Base-by-base conservation (phyloP, 2,329 filamentous ascomycete genomes). In the Nothomitra cinnamomea region DNA sequence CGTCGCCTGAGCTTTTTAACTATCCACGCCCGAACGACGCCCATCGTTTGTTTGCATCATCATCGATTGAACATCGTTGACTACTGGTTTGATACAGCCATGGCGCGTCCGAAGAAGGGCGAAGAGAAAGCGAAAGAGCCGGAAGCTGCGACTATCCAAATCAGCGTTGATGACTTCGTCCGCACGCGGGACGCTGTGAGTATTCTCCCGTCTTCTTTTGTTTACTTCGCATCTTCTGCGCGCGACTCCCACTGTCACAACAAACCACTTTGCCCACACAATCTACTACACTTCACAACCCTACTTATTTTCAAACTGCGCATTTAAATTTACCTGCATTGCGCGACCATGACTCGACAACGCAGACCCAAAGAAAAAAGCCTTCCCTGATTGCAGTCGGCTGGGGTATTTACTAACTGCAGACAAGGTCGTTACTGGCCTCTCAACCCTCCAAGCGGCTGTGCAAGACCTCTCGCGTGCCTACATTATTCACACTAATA, bases 401-500 rank as follows among this genome's bases (percentile, higher is more conserved):
- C 6, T 15, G 13, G 24, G 17, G 21, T 36, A 28, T n/a, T 17
- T 17, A 17, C 41, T 42, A n/a, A 45, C 40, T 24, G 19, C 8
- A 7, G 15, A 13, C n/a, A 65, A 90, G 85, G 80, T 90, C 59
- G 79, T 86, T 61, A 76, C 85, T 63, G 80, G 86, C 54, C 80
- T 94, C 59, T 80, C 83, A 58, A 85, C 83, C 55, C 83, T 95
- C 51, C 80, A 89, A 63, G 80, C 82, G 56, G 78, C 87, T 41
- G 81, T 95, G 64, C 82, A 85, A 63, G 82, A 82, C 56, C 82
- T 94, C 61, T 83, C 85, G 58, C 77, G 80, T 62, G 86, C 89
- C 61, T 95, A 94, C 70, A 79, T 94, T 63, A 83, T 87, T 64
- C 87, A 95, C 73, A 88, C 85, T 61, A 87, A 89, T 66, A 81